Evolutionary conservation across 495 filamentous ascomycete species (phyloP).

Genomic region (Corynascus novoguineensis): DNA sequence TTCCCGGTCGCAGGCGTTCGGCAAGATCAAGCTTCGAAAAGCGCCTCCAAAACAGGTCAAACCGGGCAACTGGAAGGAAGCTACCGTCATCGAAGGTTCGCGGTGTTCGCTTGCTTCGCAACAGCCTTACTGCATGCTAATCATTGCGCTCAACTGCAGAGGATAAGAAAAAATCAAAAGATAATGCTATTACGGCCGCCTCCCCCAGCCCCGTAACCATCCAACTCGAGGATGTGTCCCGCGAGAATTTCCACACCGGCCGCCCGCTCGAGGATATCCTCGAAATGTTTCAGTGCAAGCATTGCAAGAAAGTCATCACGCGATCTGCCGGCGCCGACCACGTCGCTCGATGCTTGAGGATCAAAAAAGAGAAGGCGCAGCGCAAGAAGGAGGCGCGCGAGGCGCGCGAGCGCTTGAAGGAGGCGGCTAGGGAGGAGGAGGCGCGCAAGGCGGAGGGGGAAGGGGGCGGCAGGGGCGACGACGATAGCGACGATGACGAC

Average conservation of each 20-base stretch:
- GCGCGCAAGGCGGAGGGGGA: conserved; percentile 52
- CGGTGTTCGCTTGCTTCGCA: background rate
- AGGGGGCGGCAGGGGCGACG: conserved; percentile 59
- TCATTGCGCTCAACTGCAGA: conserved; percentile 5
- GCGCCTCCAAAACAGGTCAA: conserved; percentile 51
- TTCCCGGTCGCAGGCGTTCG: conserved; percentile 26
- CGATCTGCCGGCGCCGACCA: conserved; percentile 58
- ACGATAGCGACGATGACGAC: conserved; percentile 58
- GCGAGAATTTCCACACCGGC: conserved; percentile 66
- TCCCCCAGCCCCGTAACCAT: conserved; percentile 59
- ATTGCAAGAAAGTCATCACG: conserved; percentile 70
- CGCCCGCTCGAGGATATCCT: conserved; percentile 64
- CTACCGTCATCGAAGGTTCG: conserved; percentile 51
- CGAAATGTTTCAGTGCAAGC: conserved; percentile 69
- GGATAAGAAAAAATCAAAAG: conserved; percentile 46
- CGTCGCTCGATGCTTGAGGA: conserved; percentile 61
- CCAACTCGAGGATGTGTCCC: conserved; percentile 61
- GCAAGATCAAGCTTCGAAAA: conserved; percentile 67
- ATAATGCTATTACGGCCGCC: conserved; percentile 35
- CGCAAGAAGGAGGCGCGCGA: conserved; percentile 76
- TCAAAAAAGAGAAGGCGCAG: conserved; percentile 69
- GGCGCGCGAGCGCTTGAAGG: conserved; percentile 61
- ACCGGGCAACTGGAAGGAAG: conserved; percentile 52
- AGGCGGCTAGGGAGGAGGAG: conserved; percentile 51
- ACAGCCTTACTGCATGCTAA: background rate